These are phyloP conservation scores for Dioszegia crocea DNA, from an alignment of 768 basidiomycete genomes.

Conservation along the genomic window DNA sequence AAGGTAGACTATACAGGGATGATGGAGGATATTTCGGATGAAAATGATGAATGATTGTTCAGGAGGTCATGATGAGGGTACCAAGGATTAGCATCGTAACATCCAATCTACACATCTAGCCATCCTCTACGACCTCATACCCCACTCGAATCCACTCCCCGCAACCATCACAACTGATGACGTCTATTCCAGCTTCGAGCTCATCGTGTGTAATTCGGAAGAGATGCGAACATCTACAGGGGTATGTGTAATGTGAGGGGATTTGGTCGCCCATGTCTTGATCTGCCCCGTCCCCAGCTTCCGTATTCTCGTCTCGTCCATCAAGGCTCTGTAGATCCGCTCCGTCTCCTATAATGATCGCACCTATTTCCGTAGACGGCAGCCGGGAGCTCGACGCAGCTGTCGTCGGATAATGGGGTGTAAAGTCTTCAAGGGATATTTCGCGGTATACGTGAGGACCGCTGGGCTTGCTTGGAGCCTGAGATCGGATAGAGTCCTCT, in stretches of 20 bases:
- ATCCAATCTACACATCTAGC: background rate
- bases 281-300: background rate
- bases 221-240: constrained; percentile 48
- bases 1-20: too few relatives aligned
- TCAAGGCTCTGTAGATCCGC: too few relatives aligned
- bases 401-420: background rate
- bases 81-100: too few relatives aligned
- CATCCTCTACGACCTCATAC: constrained; percentile 48
- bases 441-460: constrained; percentile 14
- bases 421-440: constrained; percentile 10
- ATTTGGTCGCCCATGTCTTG: constrained; percentile 27
- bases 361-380: too few relatives aligned
- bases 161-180: constrained; percentile 51
- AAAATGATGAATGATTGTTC: too few relatives aligned
- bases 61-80: too few relatives aligned
- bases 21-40: too few relatives aligned
- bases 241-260: constrained; percentile 46
- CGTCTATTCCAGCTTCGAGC: constrained; percentile 50
- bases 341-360: too few relatives aligned
- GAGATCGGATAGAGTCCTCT: background rate
- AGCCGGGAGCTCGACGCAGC: background rate
- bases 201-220: constrained; percentile 45
- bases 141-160: constrained; percentile 51
- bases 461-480: too few relatives aligned
- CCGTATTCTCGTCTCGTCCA: too few relatives aligned